A percentile compares a stretch with the other conserved stretches of the same genome.
Conservation (phyloP, 768 basidiomycete species). For the Pluteus cervinus region DNA sequence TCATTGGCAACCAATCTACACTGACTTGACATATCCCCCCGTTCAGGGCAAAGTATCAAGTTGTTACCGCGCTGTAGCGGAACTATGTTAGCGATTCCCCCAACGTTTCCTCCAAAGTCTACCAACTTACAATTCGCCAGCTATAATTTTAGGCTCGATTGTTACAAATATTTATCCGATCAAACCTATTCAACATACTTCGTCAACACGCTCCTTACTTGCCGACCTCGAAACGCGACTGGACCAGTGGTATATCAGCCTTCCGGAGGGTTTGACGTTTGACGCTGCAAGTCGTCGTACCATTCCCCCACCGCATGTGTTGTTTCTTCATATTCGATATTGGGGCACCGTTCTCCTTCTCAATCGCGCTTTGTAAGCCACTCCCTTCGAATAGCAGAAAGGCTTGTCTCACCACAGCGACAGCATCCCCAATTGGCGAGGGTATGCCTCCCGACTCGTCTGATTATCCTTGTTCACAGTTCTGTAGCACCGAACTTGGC, state of each 20-base stretch:
- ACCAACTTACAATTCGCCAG: constrained; percentile 26
- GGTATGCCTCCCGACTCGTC: constrained; percentile 30
- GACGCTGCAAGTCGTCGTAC: constrained; percentile 48
- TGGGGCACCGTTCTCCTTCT: constrained; percentile 71
- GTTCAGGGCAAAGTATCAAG: constrained; percentile 43
- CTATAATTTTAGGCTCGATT: constrained; percentile 60
- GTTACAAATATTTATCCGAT: constrained; percentile 69
- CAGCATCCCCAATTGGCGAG: constrained; percentile 71
- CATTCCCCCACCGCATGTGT: constrained; percentile 56
- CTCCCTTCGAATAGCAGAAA: constrained; percentile 2
- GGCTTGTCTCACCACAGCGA: constrained; percentile 9
- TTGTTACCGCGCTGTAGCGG: constrained; percentile 49
- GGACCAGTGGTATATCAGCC: constrained; percentile 68
- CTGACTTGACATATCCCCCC: constrained; percentile 37
- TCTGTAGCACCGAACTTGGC: constrained; percentile 34
- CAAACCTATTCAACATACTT: constrained; percentile 36
- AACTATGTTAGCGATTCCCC: constrained; percentile 42
- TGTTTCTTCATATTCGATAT: constrained; percentile 69
- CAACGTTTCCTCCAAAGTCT: neutral
- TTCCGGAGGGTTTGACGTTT: constrained; percentile 59
- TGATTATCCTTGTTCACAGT: constrained; percentile 5
- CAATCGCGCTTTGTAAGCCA: constrained; percentile 73
- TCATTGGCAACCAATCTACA: constrained; percentile 44
- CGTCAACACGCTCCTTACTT: constrained; percentile 43
- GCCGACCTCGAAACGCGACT: constrained; percentile 57